Base-by-base conservation (phyloP, 768 basidiomycete species). In the Mycena belliarum region DNA sequence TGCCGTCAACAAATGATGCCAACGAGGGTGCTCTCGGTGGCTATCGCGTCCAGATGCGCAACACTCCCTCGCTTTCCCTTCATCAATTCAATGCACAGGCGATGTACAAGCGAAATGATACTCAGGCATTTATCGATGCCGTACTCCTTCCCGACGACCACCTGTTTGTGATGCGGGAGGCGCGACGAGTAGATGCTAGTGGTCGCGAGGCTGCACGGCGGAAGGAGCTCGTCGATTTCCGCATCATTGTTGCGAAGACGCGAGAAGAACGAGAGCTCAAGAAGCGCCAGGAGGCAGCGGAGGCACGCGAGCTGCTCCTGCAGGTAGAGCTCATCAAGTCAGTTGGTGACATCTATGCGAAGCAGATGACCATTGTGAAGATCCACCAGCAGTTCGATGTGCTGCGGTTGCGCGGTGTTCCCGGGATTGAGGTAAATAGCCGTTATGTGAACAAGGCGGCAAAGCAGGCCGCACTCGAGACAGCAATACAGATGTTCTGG, bases 1-100 rank as follows among this genome's bases (percentile, higher is more conserved):
- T 74, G 60, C 67, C 69, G 14, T 14, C 69, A 1, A 71, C 70
- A 18, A 75, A 73, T 59, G 69, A 72, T 54, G 60, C 51, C 4
- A 71, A 72, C 57, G 70, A 73, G 63, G 67, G 72, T 14, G 61
- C 58, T 16, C 59, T 73, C 25, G 67, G 72, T 18, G 26, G 52
- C 3, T 65, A 61, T 42, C 63, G 65, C 15, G 59, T 67, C 9
- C 12, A 40, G 15, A 57, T 68, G 15, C 55, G 63, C 14, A 40
- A 32, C 20, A 58, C 40, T n/a, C 69, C 65, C 28, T 47, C 48
- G 2, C 24, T 65, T 25, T 61, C 64, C 3, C 37, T 70, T 9
- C 57, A 49, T 26, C 63, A 63, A 35, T 65, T 57, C 59, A 72
- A 72, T 63, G 61, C 66, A 7, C 45, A 42, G 16, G 57, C 58